These are phyloP conservation scores for Hansfordia pulvinata DNA, from an alignment of 2,329 filamentous ascomycete genomes.

Conservation along the genomic window DNA sequence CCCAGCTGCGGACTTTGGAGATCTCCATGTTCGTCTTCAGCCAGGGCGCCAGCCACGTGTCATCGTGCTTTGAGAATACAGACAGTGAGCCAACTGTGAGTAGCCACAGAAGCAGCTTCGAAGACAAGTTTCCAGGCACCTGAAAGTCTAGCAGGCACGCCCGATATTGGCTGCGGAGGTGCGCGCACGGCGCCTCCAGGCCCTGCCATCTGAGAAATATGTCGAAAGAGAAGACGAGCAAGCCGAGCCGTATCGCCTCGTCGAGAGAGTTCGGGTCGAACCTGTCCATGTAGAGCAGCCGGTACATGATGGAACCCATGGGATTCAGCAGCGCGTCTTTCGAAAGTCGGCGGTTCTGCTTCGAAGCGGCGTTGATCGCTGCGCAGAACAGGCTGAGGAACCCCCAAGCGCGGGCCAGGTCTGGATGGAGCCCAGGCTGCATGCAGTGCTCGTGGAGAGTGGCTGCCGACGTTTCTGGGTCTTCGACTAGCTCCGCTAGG, in stretches of 20 bases:
- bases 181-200: constrained; percentile 7
- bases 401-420: no score
- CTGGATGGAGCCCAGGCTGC: no score
- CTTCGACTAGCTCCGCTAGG: no score
- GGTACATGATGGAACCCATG: constrained; percentile 26
- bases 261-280: constrained; percentile 14
- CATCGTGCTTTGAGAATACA: constrained; percentile 7
- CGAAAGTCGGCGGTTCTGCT: constrained; percentile 6
- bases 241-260: constrained; percentile 22
- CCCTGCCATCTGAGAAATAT: constrained; percentile 24
- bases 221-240: constrained; percentile 21
- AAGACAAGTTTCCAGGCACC: constrained; percentile 3
- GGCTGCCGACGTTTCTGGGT: no score
- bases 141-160: constrained; percentile 6
- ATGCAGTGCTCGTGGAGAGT: no score
- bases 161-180: constrained; percentile 8
- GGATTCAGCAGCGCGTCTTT: constrained; percentile 9
- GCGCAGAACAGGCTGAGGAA: constrained; percentile 11
- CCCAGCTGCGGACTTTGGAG: constrained; percentile 8
- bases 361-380: constrained; percentile 12
- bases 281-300: constrained; percentile 19
- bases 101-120: constrained; percentile 12
- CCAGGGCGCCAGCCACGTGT: constrained; percentile 10
- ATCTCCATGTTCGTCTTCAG: constrained; percentile 7
- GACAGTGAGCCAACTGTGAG: constrained; percentile 12